Percentiles rank a stretch among this genome's conserved stretches.
Evolutionary conservation across 2,329 filamentous ascomycete genomes (phyloP).

Genomic region (Fusarium sp.): DNA sequence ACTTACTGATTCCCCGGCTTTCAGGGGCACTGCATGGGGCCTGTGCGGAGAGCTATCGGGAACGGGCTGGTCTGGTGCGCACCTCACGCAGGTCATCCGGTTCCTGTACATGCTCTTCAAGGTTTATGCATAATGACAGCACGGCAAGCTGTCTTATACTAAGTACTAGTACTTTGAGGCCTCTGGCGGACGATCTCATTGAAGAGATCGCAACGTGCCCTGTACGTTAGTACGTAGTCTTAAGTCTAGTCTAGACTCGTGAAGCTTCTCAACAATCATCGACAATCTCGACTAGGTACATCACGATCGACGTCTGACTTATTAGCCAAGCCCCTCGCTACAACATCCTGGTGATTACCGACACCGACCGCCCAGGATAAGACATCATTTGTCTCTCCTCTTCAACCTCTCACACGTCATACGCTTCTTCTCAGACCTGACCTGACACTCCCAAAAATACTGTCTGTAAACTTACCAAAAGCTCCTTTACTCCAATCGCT

Average conservation of each 20-base stretch:
- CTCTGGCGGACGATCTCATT: slow-evolving; percentile 31
- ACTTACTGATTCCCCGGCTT: slow-evolving; percentile 36
- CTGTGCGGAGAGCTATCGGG: slow-evolving; percentile 37
- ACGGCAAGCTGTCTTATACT: neutral
- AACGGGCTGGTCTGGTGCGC: slow-evolving; percentile 30
- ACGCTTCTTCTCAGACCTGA: slow-evolving; percentile 1
- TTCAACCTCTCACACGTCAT: slow-evolving; percentile 27
- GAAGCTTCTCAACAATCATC: slow-evolving; percentile 43
- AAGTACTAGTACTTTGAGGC: slow-evolving; percentile 28
- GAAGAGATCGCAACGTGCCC: slow-evolving; percentile 38
- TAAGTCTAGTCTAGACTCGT: slow-evolving; percentile 7
- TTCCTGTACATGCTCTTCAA: slow-evolving; percentile 17
- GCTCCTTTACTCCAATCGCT: slow-evolving; percentile 28
- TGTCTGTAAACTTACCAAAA: neutral
- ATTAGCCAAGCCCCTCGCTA: slow-evolving; percentile 39
- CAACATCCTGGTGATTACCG: slow-evolving; percentile 16
- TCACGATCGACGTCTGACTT: slow-evolving; percentile 43
- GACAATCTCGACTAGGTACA: slow-evolving; percentile 40
- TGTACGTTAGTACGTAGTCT: neutral
- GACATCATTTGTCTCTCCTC: slow-evolving; percentile 3
- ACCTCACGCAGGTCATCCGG: neutral
- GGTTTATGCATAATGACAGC: neutral
- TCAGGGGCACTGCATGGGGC: slow-evolving; percentile 33
- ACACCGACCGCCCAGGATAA: slow-evolving; percentile 7
- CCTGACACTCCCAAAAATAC: neutral